Evolutionary conservation across 208 protist genomes (phyloP), one percentile per base, ranked within the genome.

Genomic region (Acanthamoeba royreba): DNA sequence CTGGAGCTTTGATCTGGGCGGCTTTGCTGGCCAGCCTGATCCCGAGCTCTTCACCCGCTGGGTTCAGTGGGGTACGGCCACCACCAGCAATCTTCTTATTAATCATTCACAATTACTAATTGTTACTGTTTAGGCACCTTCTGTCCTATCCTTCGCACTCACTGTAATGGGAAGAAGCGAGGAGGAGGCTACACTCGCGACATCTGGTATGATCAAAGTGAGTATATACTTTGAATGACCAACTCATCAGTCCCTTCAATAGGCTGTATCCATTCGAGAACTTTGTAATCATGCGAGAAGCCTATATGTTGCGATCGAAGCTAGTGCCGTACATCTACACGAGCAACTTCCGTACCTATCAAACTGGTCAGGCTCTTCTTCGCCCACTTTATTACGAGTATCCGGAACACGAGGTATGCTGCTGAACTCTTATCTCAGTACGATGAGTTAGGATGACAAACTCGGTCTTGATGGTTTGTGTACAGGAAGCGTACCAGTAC

Each of bases 261-360:
- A 85, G 74, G 74, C n/a, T 47, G 42, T 85, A 85, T 52, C 74
- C 74, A 25, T 85, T 85, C 38, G 74, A 85, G n/a, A 85, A 85
- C 43, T 85, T 85, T 17, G 74, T 85, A 45, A 85, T 85, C 42
- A 85, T 85, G 74, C 74, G 74, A 19, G 74, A 85, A 45, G n/a
- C 74, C 8, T 85, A 40, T 45, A 38, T 85, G 22, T n/a, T 85
- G 0, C 74, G 74, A 5, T 85, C 74, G 43, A 85, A 85, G 74
- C 74, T 85, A 45, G 74, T 85, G 74, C 74, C 74, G n/a, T 85
- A 85, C 74, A 85, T 85, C 74, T 85, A 85, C 74, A 85, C 74
- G 28, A 28, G 42, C 38, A 85, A 85, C 74, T 85, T 22, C 74
- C 35, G 74, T 19, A 11, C 74, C 42, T 52, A 85, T 45, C 43